Conservation (phyloP, 768 basidiomycete species). For the Cyathus striatus region DNA sequence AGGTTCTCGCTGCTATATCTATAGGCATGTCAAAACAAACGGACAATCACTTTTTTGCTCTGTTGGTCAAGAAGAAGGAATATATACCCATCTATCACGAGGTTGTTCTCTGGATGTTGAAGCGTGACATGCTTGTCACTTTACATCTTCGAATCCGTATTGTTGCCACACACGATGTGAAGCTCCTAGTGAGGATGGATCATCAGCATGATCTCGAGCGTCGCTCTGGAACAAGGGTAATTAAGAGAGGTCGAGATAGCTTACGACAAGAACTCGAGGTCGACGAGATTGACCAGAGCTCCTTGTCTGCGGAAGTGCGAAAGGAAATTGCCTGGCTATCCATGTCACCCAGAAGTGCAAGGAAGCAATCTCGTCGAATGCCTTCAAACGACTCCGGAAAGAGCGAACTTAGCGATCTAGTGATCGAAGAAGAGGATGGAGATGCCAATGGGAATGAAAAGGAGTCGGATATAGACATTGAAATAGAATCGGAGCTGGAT, state of each 20-base stretch:
- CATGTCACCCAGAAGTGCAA: conserved; percentile 49
- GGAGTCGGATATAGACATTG: conserved; percentile 20
- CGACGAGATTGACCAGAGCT: conserved; percentile 4
- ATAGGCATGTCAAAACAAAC: conserved; percentile 56
- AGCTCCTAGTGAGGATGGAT: conserved; percentile 54
- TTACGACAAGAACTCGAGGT: neutral
- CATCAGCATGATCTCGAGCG: conserved; percentile 32
- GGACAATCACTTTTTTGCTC: conserved; percentile 75
- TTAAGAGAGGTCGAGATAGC: conserved; percentile 9
- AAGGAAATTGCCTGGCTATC: conserved; percentile 41
- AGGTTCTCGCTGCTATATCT: conserved; percentile 73
- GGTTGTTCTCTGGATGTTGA: conserved; percentile 88
- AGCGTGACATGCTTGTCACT: conserved; percentile 78
- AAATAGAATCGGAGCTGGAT: conserved; percentile 34
- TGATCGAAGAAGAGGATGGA: conserved; percentile 28
- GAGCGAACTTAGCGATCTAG: conserved; percentile 33
- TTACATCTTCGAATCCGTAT: conserved; percentile 84
- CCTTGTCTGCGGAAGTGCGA: conserved; percentile 6
- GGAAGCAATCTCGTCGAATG: conserved; percentile 37
- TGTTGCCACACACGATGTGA: conserved; percentile 72
- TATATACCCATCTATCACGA: conserved; percentile 68
- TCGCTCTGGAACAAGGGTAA: conserved; percentile 12
- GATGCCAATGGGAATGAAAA: conserved; percentile 6
- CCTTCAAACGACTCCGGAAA: conserved; percentile 42
- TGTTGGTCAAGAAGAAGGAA: conserved; percentile 68